These are phyloP conservation scores for Nissolia schottii DNA, from an alignment of 306 rosid genomes.

Conservation along the genomic window DNA sequence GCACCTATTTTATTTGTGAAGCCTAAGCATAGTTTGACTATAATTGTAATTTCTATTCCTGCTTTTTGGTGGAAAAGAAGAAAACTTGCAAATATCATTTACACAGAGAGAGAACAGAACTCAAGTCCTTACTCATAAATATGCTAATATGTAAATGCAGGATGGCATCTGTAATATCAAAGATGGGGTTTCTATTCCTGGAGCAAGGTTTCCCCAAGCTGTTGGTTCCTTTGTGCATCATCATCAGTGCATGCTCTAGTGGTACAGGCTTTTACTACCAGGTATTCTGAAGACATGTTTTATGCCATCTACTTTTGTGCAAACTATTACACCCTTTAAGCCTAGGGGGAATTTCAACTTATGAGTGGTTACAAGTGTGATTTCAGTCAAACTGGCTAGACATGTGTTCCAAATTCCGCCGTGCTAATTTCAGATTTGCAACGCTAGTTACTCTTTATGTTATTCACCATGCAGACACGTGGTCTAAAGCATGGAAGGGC, in stretches of 20 bases:
- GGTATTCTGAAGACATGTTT: conserved; percentile 39
- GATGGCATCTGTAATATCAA: conserved; percentile 94
- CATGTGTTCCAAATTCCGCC: background rate
- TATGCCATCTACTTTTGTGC: background rate
- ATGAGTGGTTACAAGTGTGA: background rate
- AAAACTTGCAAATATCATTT: background rate
- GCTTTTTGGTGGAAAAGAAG: background rate
- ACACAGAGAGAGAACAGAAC: background rate
- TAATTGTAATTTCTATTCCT: conserved; percentile 1
- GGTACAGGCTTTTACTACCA: conserved; percentile 90
- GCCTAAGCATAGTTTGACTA: background rate
- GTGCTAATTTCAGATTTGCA: background rate
- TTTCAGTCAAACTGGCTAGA: conserved; percentile 4
- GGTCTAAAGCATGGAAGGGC: conserved; percentile 98
- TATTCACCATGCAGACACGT: conserved; percentile 57
- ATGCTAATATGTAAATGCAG: conserved; percentile 42
- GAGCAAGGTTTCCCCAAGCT: conserved; percentile 84
- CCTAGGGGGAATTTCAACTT: background rate
- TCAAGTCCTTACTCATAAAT: background rate
- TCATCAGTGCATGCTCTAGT: conserved; percentile 66
- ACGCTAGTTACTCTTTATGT: background rate
- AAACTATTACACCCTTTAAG: conserved; percentile 11
- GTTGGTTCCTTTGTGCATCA: conserved; percentile 75
- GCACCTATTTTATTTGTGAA: background rate
- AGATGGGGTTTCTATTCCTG: conserved; percentile 90